Evolutionary conservation across 1,139 yeast genomes (phyloP), one percentile per base, ranked within the genome.

Genomic region (Spencermartinsiella ligniputridi): DNA sequence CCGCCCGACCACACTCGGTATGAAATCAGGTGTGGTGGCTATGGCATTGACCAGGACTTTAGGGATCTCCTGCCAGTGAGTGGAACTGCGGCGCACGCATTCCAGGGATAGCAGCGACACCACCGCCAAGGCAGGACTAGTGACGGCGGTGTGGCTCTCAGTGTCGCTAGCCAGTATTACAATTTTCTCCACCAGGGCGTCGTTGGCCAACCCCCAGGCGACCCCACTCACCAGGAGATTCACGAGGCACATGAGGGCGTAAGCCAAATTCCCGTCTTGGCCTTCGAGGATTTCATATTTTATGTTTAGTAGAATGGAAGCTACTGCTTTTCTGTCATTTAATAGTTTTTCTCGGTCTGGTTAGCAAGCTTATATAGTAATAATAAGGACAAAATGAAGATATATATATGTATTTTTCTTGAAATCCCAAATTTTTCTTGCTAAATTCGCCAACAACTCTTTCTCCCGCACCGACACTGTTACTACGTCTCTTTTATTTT

Each of bases 261-360:
- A 54, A 12, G 57, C 49, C 32, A 59, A 40, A 25, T 52, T 48
- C n/a, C 51, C 43, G 32, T 56, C 62, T 5, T 52, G 37, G n/a
- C 55, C 52, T 39, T 60, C 62, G 21, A 55, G 52, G 36, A 61
- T 58, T 13, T 58, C 63, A 49, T 59, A 60, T 38, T 60, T 60
- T 38, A 61, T 49, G 17, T 59, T 53, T 37, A 58, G 49, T 30
- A 60, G 50, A 15, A 62, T 61, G 13, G 57, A 52, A 8, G 64
- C 64, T 3, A 61, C 56, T 35, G 50, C 52, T 37, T 59, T 56
- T 3, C 60, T 55, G 41, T 61, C 63, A 8, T 57, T 41, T 15
- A 61, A 47, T 11, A 61, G 55, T 39, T 49, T 50, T 45, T 59
- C 63, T 45, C 27, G n/a, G 21, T 15, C 21, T 18, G 8, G 6